Conservation (phyloP, 495 filamentous ascomycete species). For the Penicillium psychrofluorescens region DNA sequence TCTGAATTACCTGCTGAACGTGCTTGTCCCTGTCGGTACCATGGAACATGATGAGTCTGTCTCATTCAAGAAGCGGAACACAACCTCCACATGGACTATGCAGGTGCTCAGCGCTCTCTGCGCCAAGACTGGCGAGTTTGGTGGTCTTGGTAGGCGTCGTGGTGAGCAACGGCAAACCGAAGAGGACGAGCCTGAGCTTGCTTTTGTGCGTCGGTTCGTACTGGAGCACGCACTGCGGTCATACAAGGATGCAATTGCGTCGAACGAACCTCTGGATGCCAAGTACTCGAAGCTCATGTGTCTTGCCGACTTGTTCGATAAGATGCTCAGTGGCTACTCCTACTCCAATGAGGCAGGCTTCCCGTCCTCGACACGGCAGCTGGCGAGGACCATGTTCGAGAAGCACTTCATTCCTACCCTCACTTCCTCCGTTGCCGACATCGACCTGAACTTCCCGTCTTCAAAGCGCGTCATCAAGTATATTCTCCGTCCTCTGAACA, state of each 20-base stretch:
- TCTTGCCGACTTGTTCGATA: conserved; percentile 85
- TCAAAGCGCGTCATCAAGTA: conserved; percentile 94
- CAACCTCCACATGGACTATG: conserved; percentile 78
- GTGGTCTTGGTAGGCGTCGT: conserved; percentile 29
- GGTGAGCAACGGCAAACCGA: conserved; percentile 46
- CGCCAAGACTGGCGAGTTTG: conserved; percentile 70
- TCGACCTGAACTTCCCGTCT: conserved; percentile 90
- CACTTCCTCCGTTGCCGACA: conserved; percentile 87
- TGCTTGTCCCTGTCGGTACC: conserved; percentile 71
- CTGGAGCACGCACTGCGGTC: conserved; percentile 87
- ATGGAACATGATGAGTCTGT: conserved; percentile 69
- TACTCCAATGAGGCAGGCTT: conserved; percentile 42
- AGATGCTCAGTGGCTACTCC: conserved; percentile 78
- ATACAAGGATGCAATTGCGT: conserved; percentile 80
- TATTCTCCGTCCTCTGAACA: conserved; percentile 81
- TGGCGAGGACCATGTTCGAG: conserved; percentile 95
- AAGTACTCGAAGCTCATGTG: conserved; percentile 82
- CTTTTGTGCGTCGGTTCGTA: conserved; percentile 90
- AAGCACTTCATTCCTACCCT: conserved; percentile 87
- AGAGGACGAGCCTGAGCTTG: conserved; percentile 78
- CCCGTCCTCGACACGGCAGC: conserved; percentile 52
- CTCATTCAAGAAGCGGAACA: conserved; percentile 69
- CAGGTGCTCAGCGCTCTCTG: conserved; percentile 81
- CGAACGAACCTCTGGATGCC: conserved; percentile 71
- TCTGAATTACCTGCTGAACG: conserved; percentile 86